Conservation (phyloP, 768 basidiomycete genomes). For the Russula foetens region DNA sequence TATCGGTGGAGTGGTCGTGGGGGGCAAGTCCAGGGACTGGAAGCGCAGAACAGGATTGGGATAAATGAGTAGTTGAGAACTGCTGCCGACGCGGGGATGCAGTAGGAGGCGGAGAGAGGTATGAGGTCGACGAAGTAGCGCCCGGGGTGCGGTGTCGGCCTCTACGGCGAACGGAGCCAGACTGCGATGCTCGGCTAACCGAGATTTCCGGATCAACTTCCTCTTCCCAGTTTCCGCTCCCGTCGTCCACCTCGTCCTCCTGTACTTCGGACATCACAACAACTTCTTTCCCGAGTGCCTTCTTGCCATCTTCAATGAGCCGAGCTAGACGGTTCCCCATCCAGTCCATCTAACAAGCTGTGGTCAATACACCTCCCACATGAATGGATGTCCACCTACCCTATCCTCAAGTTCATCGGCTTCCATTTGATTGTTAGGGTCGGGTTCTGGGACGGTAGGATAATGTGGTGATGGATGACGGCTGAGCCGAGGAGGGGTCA, state of each 20-base stretch:
- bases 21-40: constrained; percentile 24
- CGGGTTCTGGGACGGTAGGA: constrained; percentile 35
- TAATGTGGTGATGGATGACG: constrained; percentile 21
- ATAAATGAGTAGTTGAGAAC: constrained; percentile 18
- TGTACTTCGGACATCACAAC: constrained; percentile 68
- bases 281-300: constrained; percentile 67
- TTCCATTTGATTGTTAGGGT: constrained; percentile 27
- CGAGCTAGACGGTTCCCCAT: constrained; percentile 59
- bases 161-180: constrained; percentile 21
- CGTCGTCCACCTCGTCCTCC: constrained; percentile 75
- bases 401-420: constrained; percentile 13
- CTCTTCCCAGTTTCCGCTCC: constrained; percentile 67
- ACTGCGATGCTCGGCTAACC: constrained; percentile 20
- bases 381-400: neutral
- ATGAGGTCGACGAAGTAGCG: constrained; percentile 25
- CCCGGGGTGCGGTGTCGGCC: constrained; percentile 17
- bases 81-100: constrained; percentile 10
- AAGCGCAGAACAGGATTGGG: constrained; percentile 22
- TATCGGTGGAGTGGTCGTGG: constrained; percentile 21
- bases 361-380: neutral
- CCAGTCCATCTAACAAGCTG: constrained; percentile 62
- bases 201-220: constrained; percentile 32
- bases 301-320: constrained; percentile 74
- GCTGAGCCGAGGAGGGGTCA: constrained; percentile 18
- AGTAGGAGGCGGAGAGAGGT: constrained; percentile 25